Evolutionary conservation across 768 basidiomycete genomes (phyloP), one percentile per base, ranked within the genome.

Genomic region (Zangia roseola): DNA sequence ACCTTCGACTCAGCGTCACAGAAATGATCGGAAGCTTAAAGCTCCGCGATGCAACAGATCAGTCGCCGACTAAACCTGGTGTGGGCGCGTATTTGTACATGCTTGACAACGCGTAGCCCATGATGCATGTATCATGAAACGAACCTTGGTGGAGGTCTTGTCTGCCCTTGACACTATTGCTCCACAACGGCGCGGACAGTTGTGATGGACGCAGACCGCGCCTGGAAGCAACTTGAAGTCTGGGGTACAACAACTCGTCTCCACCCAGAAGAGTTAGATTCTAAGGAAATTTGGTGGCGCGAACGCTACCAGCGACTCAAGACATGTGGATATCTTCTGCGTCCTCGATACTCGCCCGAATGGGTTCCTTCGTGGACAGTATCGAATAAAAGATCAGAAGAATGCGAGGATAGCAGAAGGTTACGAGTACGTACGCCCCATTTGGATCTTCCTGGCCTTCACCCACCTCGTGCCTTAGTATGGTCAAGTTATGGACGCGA

Each of bases 401-500:
- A 28, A 0, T 24, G 43, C 13, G 54, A 55, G 12, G 52, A 55
- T 6, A 34, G 34, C 0, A 38, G 35, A 9, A 46, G 36, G 9
- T 2, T 53, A 33, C 0, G 4, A 16, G 14, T 56, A 61, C 43
- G 55, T 63, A 26, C 19, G 24, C 24, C 7, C 14, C 13, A 5
- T 10, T 40, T 23, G 20, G 2, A 5, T 10, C n/a, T n/a, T 6
- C 10, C 9, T 23, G 16, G 13, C 24, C 13, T 12, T 24, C 1
- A 31, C 5, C 17, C 5, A 40, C 20, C 33, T 14, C 10, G 31
- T 10, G 16, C 10, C 3, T 8, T 40, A 24, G 43, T 57, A 21
- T 19, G 21, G 33, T 4, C 45, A 20, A 26, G n/a, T 53, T 0
- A 48, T 61, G 0, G 73, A 74, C 31, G 72, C 70, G 0, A 68